Base-by-base conservation (phyloP, 257 asterid species). In the Cruciata laevipes region DNA sequence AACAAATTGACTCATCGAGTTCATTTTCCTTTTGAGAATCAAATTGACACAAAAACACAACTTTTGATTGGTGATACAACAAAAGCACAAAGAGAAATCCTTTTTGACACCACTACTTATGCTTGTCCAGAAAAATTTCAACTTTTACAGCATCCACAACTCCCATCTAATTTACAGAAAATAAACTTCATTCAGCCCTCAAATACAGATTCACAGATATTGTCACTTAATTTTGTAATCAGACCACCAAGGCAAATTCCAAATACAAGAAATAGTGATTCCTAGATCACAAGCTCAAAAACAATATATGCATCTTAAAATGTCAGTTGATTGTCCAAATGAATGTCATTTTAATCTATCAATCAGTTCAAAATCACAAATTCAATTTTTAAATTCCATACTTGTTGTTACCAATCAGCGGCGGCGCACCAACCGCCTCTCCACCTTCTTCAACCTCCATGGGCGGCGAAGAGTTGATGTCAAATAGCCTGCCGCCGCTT, bases 381-480 rank as follows among this genome's bases (percentile, higher is more conserved):
- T 60, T 60, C 7, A 7, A n/a, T n/a, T n/a, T n/a, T n/a, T 32
- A 77, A 81, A 71, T 69, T 14, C 33, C 83, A 33, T 82, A 91
- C 98, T 85, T 86, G 80, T 73, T 86, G 62, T 42, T 52, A 35
- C 35, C 63, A 12, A 52, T 31, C 78, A 0, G 18, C 18, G 74
- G 77, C 21, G 74, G 77, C 68, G 72, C 71, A 25, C 64, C 66
- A 66, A 58, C 18, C 21, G 67, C 58, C 30, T 61, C 70, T 21
- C 64, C 63, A 7, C 70, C 88, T 61, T 74, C 84, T 21, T 79
- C 95, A 68, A 67, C 75, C 78, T 89, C 98, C 33, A 74, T 70
- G 0, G 96, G 96, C 3, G 97, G 96, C 17, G 89, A 75, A 14
- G 85, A 78, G 62, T 80, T 80, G 57, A 90, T 90, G 58, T 89